A percentile compares a stretch with the other conserved stretches of the same genome.
phyloP scores from a whole-genome alignment of 305 asterid species.

The Rubia peregrina region DNA sequence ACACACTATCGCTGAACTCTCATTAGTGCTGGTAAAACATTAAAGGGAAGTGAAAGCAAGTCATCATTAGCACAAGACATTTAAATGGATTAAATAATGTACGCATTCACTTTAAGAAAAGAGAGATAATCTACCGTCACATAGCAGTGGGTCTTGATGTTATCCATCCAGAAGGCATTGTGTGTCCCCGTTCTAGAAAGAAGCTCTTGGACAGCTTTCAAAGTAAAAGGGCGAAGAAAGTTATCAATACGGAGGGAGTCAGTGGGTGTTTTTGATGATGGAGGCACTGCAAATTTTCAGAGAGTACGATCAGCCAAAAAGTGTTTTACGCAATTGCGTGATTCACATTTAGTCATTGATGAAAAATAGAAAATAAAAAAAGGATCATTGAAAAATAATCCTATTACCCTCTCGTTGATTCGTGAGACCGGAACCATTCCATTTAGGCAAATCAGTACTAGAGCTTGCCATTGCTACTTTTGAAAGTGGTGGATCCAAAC shows the following conservation, averaged over 20 bases:
- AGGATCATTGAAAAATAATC: neutral
- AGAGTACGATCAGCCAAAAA: neutral
- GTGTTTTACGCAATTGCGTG: no score
- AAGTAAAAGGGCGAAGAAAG: conserved; percentile 31
- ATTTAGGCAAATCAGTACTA: conserved; percentile 8
- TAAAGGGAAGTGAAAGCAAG: neutral
- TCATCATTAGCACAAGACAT: neutral
- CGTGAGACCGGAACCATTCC: conserved; percentile 18
- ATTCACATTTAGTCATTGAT: neutral
- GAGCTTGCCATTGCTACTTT: conserved; percentile 10
- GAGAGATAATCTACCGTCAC: conserved; percentile 25
- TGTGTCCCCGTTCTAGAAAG: conserved; percentile 23
- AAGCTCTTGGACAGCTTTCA: conserved; percentile 37
- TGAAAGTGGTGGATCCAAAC: conserved; percentile 11
- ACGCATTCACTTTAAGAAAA: neutral
- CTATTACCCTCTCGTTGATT: conserved; percentile 28
- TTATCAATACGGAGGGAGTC: conserved; percentile 30
- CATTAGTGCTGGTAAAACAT: neutral
- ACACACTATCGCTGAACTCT: neutral
- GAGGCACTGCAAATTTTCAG: conserved; percentile 22
- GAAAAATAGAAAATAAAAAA: neutral
- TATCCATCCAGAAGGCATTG: conserved; percentile 35
- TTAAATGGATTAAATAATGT: neutral
- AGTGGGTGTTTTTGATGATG: conserved; percentile 28
- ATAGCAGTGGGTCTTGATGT: conserved; percentile 36